Conservation (phyloP, 2,329 filamentous ascomycete genomes). For the Thelonectria discophora region DNA sequence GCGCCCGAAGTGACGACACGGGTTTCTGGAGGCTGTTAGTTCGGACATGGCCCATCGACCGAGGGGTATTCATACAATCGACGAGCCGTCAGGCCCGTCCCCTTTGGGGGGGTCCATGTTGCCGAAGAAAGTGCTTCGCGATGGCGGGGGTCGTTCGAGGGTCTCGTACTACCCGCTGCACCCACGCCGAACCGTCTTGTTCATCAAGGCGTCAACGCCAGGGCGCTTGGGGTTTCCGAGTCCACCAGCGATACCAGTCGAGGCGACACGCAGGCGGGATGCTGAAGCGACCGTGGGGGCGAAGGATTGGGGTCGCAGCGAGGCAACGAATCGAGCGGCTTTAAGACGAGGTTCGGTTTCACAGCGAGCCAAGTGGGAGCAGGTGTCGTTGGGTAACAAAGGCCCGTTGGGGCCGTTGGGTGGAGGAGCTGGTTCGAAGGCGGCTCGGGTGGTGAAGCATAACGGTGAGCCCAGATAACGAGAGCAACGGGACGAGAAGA, state of each 20-base stretch:
- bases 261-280: conserved; percentile 13
- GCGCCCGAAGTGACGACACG: conserved; percentile 81
- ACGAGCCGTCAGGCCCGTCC: conserved; percentile 77
- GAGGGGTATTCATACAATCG: conserved; percentile 65
- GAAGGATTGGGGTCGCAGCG: conserved; percentile 8
- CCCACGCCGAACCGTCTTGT: conserved; percentile 42
- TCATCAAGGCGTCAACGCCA: conserved; percentile 45
- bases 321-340: conserved; percentile 10
- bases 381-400: conserved; percentile 36
- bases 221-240: conserved; percentile 12
- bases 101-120: conserved; percentile 46
- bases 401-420: conserved; percentile 40
- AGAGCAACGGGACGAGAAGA: conserved; percentile 17
- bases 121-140: conserved; percentile 38
- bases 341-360: conserved; percentile 2
- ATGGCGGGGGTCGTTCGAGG: conserved; percentile 42
- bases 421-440: conserved; percentile 29
- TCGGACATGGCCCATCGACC: conserved; percentile 7
- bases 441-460: conserved; percentile 34
- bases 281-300: not conserved
- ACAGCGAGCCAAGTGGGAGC: conserved; percentile 26
- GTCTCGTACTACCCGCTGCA: conserved; percentile 48
- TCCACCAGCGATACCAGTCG: conserved; percentile 21
- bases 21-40: conserved; percentile 67
- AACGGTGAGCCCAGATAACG: conserved; percentile 23